Conservation (phyloP, 2,329 filamentous ascomycete genomes). For the Clonostachys solani region DNA sequence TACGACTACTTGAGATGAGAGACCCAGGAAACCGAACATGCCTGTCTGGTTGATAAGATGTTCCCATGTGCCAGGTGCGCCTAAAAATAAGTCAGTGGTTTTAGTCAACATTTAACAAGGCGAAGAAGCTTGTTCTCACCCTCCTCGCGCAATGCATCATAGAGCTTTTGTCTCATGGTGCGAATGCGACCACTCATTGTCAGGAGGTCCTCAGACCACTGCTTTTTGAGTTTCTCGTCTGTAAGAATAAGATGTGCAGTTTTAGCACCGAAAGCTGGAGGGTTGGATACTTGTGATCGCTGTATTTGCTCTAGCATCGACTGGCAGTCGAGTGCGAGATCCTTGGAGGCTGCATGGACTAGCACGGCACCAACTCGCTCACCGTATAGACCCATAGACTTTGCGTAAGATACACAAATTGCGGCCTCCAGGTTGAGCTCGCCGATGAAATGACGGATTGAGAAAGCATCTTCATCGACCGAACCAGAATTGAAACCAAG, state of each 20-base stretch:
- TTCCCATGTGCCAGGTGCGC: slow-evolving; percentile 28
- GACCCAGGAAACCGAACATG: slow-evolving; percentile 40
- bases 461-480: slow-evolving; percentile 22
- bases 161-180: slow-evolving; percentile 24
- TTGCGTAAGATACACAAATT: slow-evolving; percentile 57
- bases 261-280: slow-evolving; percentile 25
- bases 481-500: slow-evolving; percentile 29
- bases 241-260: slow-evolving; percentile 25
- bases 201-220: slow-evolving; percentile 26
- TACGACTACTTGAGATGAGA: slow-evolving; percentile 40
- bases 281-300: slow-evolving; percentile 25
- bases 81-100: slow-evolving; percentile 3
- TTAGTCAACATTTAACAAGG: too few relatives aligned
- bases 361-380: slow-evolving; percentile 23
- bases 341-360: slow-evolving; percentile 5
- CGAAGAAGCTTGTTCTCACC: too few relatives aligned
- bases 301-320: slow-evolving; percentile 24
- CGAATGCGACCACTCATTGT: slow-evolving; percentile 29
- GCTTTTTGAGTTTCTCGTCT: slow-evolving; percentile 13
- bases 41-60: slow-evolving; percentile 30
- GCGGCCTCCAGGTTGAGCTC: slow-evolving; percentile 40
- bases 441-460: slow-evolving; percentile 23
- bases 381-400: slow-evolving; percentile 48
- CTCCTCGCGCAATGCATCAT: slow-evolving; percentile 17
- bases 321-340: slow-evolving; percentile 9